Evolutionary conservation across 179 eudicot genomes (phyloP).

Genomic region (Camellia oleifera): DNA sequence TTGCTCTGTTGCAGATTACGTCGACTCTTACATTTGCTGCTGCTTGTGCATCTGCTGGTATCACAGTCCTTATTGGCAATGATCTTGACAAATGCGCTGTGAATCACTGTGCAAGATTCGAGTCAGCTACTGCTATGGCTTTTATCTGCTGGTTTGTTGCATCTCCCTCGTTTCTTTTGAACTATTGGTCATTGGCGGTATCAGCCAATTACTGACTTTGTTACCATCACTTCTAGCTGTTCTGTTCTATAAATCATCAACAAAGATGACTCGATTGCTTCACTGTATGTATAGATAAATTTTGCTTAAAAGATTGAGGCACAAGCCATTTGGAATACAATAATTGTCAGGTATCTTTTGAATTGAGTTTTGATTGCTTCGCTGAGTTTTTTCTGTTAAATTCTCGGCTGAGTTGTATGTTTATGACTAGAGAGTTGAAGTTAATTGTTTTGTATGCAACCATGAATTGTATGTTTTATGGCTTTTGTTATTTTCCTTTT

Average conservation of each 20-base stretch:
- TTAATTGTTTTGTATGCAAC: no score
- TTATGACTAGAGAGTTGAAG: background rate
- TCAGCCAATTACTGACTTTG: background rate
- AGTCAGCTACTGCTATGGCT: constrained; percentile 82
- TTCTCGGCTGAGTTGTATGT: no score
- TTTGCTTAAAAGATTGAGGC: background rate
- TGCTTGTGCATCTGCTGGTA: constrained; percentile 83
- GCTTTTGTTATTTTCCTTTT: background rate
- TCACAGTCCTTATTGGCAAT: constrained; percentile 72
- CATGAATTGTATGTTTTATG: no score
- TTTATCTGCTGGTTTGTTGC: constrained; percentile 80
- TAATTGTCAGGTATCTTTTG: background rate
- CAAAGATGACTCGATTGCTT: background rate
- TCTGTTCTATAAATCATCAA: background rate
- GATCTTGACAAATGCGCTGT: constrained; percentile 60
- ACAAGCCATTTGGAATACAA: background rate
- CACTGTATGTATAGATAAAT: background rate
- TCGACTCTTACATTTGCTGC: constrained; percentile 79
- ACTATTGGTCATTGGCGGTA: constrained; percentile 69
- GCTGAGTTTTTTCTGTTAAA: no score
- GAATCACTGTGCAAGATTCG: constrained; percentile 76
- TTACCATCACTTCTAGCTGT: background rate
- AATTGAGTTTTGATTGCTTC: background rate
- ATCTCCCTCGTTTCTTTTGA: constrained; percentile 67
- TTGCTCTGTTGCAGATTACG: constrained; percentile 46